Base-by-base conservation (phyloP, 345 rosid genomes). In the Populus pruinosa region DNA sequence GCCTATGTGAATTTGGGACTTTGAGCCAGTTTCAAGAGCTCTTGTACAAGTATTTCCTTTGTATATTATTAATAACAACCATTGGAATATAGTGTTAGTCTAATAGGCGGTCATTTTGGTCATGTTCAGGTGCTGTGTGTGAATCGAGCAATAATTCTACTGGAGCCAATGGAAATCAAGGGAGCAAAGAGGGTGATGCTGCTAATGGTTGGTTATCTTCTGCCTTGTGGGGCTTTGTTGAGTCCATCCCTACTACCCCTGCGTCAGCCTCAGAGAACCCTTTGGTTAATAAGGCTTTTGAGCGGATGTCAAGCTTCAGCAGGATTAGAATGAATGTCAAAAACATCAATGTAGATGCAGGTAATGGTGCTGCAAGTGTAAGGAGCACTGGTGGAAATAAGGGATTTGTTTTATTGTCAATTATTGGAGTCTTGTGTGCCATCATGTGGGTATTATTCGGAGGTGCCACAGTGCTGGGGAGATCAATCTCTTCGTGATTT, bases 181-280 rank as follows among this genome's bases (percentile, higher is more conserved):
- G 64, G 47, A 80, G 75, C 18, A 70, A 72, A 59, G 85, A 72
- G 27, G 85, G 68, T 43, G 87, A n/a, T 49, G 86, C 13, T 41
- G 79, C 82, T 76, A 55, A 85, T 33, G 85, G 92, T 78, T 74
- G 84, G 89, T 59, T 91, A 72, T 85, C 98, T 75, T 91, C 93
- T 49, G 82, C 88, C 29, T 2, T 95, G 79, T 93, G 98, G 98
- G 25, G 82, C 20, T 89, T 91, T 79, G 89, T 95, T 76, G 99
- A 95, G 67, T 90, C 98, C 1, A 91, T 95, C 80, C 99, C 98
- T 31, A 71, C 97, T 5, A 84, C 85, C 59, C 99, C 99, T 2
- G 99, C 98, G 31, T 88, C 90, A 36, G 99, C 99, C 41, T 73
- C 94, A 1, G 98, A 95, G 89, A 87, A 1, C 55, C 89, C 92